Evolutionary conservation across 441 rosid genomes (phyloP), one percentile per base, ranked within the genome.

Genomic region (Bruguiera hainesii): DNA sequence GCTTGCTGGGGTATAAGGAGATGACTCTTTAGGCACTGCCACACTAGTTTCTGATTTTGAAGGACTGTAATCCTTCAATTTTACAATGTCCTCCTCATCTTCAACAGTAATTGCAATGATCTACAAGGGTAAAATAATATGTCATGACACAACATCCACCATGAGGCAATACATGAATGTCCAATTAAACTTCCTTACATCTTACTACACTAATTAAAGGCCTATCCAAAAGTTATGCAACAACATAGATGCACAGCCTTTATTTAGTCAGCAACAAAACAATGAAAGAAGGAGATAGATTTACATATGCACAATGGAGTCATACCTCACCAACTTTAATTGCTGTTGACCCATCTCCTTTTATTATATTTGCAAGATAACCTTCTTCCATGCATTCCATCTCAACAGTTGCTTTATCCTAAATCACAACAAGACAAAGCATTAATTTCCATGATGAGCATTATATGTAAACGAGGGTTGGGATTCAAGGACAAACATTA

Each of bases 301-400:
- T 46, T 70, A 11, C 42, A 56, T 57, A 63, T 33, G 56, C 53
- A 31, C 64, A 68, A 61, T 42, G 48, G 64, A 59, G 69, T 23
- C 75, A 65, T 87, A 94, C 98, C 98, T 94, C 96, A 10, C 98
- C 97, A 73, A 94, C 97, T 94, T 94, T 76, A 73, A 94, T 89
- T 80, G 84, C 96, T 77, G 89, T 91, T 53, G 96, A 71, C 26
- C 96, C 99, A 39, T 91, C 99, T 52, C 80, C 94, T 75, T 87
- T 85, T 78, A 91, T 56, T 75, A 94, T 94, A 85, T 87, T 94
- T 70, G 97, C 97, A 63, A 94, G 98, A 73, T 75, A 94, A 61
- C 99, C 99, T 70, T 94, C 99, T 75, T 94, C 98, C 98, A 94
- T 94, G 81, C 98, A 89, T 81, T 94, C 99, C 99, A 94, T 87